Base-by-base conservation (phyloP, 305 asterid species). In the Fraxinus greggii region DNA sequence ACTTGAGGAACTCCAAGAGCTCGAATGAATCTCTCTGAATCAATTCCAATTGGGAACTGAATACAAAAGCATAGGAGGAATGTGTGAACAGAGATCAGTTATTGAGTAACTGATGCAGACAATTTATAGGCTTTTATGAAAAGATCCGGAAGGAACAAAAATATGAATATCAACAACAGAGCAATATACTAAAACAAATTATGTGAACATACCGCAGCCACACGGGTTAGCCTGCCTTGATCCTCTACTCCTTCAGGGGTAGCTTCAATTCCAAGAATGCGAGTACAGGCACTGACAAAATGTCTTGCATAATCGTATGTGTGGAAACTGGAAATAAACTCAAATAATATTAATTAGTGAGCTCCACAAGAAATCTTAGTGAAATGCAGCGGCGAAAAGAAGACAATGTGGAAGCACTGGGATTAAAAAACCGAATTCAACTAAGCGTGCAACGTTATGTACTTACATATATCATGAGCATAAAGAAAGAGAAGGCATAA, bases 211-310 rank as follows among this genome's bases (percentile, higher is more conserved):
- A 95, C 98, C 86, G 98, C 98, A 83, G 98, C 98, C 59, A 95
- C 98, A 88, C 98, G 98, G 83, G 98, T 93, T 77, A 93, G 86
- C 88, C 97, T 92, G 80, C 97, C 98, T 88, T 95, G 98, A 89
- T 92, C 97, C 90, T 95, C 98, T 82, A 95, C 98, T 79, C 98
- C 98, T 87, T 95, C 98, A 65, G 98, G 98, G 82, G 97, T 93
- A 83, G 98, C 98, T 92, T 95, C 98, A 80, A 95, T 92, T 81
- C 97, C 98, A 69, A 95, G 97, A 80, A 95, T 95, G 84, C 98
- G 98, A 83, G 98, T 92, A 80, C 98, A 95, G 51, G 98, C 97
- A 84, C 98, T 95, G 79, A 93, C 98, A 74, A 95, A 95, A 85
- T 95, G 98, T 78, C 97, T 86, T 83, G 98, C 98, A 86, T 95